These are phyloP conservation scores for Fonsecaea multimorphosa DNA, from an alignment of 2,329 filamentous ascomycete species.

Conservation along the genomic window DNA sequence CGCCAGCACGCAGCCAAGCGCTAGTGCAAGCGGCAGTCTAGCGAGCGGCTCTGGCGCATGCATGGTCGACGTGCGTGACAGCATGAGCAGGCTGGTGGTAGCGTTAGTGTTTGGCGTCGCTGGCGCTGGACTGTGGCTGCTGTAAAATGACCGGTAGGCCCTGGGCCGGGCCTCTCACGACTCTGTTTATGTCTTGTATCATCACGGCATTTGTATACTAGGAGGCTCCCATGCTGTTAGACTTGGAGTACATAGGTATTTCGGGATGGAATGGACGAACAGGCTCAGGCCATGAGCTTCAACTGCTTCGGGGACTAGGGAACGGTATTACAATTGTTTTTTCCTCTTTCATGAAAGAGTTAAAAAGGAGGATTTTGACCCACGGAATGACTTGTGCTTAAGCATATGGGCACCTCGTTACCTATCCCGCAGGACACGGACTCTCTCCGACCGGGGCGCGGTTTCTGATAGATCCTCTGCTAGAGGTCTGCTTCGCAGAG, in stretches of 20 bases:
- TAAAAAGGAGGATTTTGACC: too few species aligned
- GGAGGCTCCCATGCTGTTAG: background rate
- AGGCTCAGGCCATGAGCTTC: background rate
- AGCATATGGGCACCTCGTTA: background rate
- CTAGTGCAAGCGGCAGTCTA: slow-evolving; percentile 11
- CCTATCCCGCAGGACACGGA: too few species aligned
- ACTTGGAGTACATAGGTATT: background rate
- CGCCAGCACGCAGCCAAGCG: background rate
- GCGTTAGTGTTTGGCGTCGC: slow-evolving; percentile 11
- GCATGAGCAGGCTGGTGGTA: background rate
- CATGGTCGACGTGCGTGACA: background rate
- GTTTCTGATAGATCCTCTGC: too few species aligned
- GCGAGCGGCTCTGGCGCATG: slow-evolving; percentile 2
- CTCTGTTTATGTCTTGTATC: slow-evolving; percentile 1
- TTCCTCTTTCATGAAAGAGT: background rate
- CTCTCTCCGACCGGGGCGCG: too few species aligned
- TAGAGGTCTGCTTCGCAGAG: too few species aligned
- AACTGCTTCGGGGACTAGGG: background rate
- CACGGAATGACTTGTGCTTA: background rate
- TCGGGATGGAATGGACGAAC: background rate
- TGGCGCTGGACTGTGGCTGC: slow-evolving; percentile 11
- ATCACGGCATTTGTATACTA: slow-evolving; percentile 2
- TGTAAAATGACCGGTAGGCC: background rate
- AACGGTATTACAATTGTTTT: background rate
- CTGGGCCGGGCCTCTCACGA: background rate